Conservation (phyloP, 2,329 filamentous ascomycete species). For the Verticillium zaregamsianum region DNA sequence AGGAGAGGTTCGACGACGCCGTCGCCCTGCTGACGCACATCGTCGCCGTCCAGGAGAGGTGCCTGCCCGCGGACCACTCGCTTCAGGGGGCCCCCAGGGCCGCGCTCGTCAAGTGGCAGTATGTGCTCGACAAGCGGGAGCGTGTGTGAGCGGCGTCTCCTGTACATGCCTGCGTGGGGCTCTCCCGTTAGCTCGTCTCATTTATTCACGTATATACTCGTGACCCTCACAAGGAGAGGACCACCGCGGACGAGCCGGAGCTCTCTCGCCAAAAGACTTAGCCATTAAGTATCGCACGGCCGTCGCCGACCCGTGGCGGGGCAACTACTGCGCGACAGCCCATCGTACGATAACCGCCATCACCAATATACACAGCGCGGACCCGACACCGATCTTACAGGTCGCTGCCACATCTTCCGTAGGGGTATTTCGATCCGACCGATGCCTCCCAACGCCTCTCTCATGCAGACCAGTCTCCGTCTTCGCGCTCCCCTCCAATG, state of each 20-base stretch:
- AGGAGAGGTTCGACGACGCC: too few relatives aligned
- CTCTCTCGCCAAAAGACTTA: not conserved
- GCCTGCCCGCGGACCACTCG: not conserved
- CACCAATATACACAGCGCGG: not conserved
- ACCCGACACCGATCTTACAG: too few relatives aligned
- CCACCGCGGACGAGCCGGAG: too few relatives aligned
- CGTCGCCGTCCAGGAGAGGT: not conserved
- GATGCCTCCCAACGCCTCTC: slow-evolving; percentile 8
- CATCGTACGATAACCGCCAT: not conserved
- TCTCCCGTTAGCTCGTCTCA: too few relatives aligned
- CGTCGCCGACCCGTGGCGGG: too few relatives aligned
- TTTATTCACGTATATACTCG: too few relatives aligned
- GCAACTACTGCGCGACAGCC: too few relatives aligned
- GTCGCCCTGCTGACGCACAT: not conserved
- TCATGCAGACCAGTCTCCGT: not conserved
- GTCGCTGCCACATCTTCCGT: not conserved
- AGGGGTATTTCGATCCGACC: slow-evolving; percentile 8
- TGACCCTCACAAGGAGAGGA: too few relatives aligned
- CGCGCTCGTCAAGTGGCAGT: not conserved
- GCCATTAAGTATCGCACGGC: not conserved
- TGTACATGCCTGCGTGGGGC: too few relatives aligned
- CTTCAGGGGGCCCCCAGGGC: too few relatives aligned
- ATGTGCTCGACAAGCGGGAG: not conserved
- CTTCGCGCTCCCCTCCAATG: not conserved
- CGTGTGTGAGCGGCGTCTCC: not conserved